A percentile compares a stretch with the other conserved stretches of the same genome.
phyloP scores from a whole-genome alignment of 2,329 filamentous ascomycete species.

The Zymoseptoria tritici region DNA sequence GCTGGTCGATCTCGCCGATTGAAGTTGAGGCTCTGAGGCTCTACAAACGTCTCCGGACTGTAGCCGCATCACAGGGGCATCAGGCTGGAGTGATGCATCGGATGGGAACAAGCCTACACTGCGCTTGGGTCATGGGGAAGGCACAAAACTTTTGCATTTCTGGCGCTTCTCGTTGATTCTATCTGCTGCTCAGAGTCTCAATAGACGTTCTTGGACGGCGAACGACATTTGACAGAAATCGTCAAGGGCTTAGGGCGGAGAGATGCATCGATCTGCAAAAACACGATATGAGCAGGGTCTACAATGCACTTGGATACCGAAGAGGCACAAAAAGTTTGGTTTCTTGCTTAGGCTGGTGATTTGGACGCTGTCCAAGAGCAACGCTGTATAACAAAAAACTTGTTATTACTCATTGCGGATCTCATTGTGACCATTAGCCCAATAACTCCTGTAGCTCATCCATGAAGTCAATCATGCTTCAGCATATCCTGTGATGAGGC shows the following conservation, averaged over 20 bases:
- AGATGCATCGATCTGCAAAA: background rate
- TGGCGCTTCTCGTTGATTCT: too few relatives aligned
- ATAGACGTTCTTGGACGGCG: too few relatives aligned
- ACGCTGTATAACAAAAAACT: too few relatives aligned
- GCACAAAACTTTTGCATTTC: background rate
- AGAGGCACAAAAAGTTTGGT: background rate
- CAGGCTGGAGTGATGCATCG: background rate
- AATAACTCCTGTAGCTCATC: background rate
- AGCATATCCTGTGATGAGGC: conserved; percentile 70
- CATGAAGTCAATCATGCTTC: conserved; percentile 21
- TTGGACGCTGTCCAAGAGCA: too few relatives aligned
- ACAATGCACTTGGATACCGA: background rate
- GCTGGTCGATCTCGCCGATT: background rate
- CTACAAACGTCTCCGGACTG: too few relatives aligned
- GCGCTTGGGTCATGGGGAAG: too few relatives aligned
- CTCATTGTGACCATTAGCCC: background rate
- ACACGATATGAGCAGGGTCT: background rate
- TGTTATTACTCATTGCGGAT: background rate
- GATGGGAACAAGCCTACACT: too few relatives aligned
- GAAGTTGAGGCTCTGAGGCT: background rate
- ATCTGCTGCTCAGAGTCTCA: too few relatives aligned
- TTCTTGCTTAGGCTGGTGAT: background rate
- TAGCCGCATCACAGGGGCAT: too few relatives aligned
- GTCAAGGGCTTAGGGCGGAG: too few relatives aligned
- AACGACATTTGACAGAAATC: too few relatives aligned